Percentiles rank a stretch among this genome's conserved stretches.
These are phyloP conservation scores for Penstemon barbatus DNA, from an alignment of 257 asterid species.

Conservation along the genomic window DNA sequence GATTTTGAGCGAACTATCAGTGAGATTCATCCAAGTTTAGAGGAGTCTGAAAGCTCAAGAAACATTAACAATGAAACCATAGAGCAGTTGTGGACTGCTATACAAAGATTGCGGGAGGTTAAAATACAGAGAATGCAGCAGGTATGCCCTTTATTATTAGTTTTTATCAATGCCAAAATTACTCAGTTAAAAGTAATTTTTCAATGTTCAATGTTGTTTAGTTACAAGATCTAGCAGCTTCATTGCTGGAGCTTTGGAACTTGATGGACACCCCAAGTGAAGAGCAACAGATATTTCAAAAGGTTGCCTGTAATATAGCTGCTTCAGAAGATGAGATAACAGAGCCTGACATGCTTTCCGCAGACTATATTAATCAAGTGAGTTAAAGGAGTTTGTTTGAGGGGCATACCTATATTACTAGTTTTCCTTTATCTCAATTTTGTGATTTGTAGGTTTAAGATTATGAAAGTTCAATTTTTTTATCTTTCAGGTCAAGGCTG, in stretches of 20 bases:
- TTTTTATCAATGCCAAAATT: constrained; percentile 3
- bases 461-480: constrained; percentile 20
- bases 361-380: constrained; percentile 63
- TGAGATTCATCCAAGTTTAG: constrained; percentile 84
- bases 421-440: constrained; percentile 17
- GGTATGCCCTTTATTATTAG: constrained; percentile 43
- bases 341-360: constrained; percentile 81
- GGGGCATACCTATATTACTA: constrained; percentile 2
- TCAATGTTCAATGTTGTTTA: constrained; percentile 32
- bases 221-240: constrained; percentile 89
- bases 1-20: constrained; percentile 69
- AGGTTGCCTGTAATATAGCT: constrained; percentile 81
- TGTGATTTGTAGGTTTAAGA: constrained; percentile 10
- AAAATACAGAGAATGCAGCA: constrained; percentile 82
- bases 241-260: constrained; percentile 95
- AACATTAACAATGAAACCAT: constrained; percentile 72
- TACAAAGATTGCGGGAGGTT: constrained; percentile 61
- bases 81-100: constrained; percentile 59
- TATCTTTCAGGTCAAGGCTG: constrained; percentile 70
- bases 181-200: constrained; percentile 19
- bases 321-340: constrained; percentile 89
- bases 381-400: constrained; percentile 31
- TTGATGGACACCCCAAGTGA: constrained; percentile 96
- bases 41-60: constrained; percentile 67
- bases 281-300: constrained; percentile 84